Percentiles rank a stretch among this genome's conserved stretches.
phyloP scores from a whole-genome alignment of 371 early-diverging fungal genomes.

The Sporodiniella umbellata region DNA sequence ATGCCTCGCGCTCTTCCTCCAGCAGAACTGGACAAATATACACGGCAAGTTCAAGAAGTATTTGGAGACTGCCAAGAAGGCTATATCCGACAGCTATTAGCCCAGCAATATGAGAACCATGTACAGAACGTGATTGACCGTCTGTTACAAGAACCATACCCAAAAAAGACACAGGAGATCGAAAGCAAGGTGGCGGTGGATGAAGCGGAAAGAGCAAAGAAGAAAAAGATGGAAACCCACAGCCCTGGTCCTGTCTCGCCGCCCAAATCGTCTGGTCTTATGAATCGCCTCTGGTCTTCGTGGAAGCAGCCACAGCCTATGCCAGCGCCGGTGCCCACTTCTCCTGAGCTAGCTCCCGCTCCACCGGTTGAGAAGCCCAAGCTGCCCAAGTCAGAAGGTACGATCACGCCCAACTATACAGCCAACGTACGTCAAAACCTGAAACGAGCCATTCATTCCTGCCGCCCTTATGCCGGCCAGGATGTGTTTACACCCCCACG shows the following conservation, averaged over 20 bases:
- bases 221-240: neutral
- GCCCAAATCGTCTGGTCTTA: conserved; percentile 19
- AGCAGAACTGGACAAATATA: conserved; percentile 33
- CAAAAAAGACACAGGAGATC: conserved; percentile 18
- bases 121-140: conserved; percentile 58
- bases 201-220: conserved; percentile 10
- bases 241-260: too few species aligned
- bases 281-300: conserved; percentile 14
- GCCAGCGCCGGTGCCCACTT: neutral
- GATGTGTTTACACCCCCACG: conserved; percentile 43
- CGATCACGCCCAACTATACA: conserved; percentile 51
- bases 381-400: conserved; percentile 31
- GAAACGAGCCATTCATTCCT: conserved; percentile 49
- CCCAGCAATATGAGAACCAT: conserved; percentile 53
- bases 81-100: conserved; percentile 53
- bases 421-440: conserved; percentile 48
- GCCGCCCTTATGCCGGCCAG: conserved; percentile 50
- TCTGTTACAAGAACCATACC: conserved; percentile 63
- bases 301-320: conserved; percentile 5
- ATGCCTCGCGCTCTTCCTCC: conserved; percentile 18
- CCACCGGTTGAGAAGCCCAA: conserved; percentile 10
- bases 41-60: conserved; percentile 50
- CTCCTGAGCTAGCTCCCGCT: neutral
- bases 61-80: conserved; percentile 71
- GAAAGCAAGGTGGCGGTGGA: conserved; percentile 2